Evolutionary conservation across 2,329 filamentous ascomycete species (phyloP).

Genomic region (Cadophora malorum): DNA sequence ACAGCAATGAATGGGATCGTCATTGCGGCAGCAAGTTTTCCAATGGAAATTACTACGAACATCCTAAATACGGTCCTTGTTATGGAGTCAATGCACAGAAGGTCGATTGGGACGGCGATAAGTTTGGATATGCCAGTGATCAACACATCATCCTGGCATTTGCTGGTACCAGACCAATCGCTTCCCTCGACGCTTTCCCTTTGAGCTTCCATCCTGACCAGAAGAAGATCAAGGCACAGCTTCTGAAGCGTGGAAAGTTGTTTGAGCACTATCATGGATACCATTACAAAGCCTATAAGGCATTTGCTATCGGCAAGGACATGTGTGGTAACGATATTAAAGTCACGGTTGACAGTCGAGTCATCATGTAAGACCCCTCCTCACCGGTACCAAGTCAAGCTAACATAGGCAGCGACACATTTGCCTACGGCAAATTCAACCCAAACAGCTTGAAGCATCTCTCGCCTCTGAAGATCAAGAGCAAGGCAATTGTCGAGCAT

Average conservation of each 20-base stretch:
- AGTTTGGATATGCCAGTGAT: constrained; percentile 51
- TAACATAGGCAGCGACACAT: constrained; percentile 27
- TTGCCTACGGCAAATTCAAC: constrained; percentile 39
- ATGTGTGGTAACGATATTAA: constrained; percentile 34
- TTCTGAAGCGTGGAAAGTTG: constrained; percentile 51
- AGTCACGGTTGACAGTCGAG: constrained; percentile 34
- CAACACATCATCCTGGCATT: constrained; percentile 50
- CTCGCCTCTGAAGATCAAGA: constrained; percentile 29
- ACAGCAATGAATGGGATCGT: constrained; percentile 49
- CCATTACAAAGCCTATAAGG: constrained; percentile 55
- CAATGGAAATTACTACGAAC: constrained; percentile 43
- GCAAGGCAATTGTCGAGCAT: constrained; percentile 23
- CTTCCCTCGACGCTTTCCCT: constrained; percentile 53
- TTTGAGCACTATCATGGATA: constrained; percentile 55
- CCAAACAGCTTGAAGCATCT: constrained; percentile 35
- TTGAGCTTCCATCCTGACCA: constrained; percentile 51
- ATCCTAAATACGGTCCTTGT: constrained; percentile 47
- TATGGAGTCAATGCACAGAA: constrained; percentile 51
- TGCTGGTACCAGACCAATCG: constrained; percentile 53
- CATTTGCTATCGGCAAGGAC: constrained; percentile 33
- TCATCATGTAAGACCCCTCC: constrained; percentile 33
- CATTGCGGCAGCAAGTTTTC: constrained; percentile 50
- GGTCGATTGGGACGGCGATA: constrained; percentile 56
- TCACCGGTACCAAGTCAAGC: not conserved
- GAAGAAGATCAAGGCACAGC: constrained; percentile 45